These are phyloP conservation scores for Spinellus fusiger DNA, from an alignment of 192 early-diverging fungal species.

Conservation along the genomic window DNA sequence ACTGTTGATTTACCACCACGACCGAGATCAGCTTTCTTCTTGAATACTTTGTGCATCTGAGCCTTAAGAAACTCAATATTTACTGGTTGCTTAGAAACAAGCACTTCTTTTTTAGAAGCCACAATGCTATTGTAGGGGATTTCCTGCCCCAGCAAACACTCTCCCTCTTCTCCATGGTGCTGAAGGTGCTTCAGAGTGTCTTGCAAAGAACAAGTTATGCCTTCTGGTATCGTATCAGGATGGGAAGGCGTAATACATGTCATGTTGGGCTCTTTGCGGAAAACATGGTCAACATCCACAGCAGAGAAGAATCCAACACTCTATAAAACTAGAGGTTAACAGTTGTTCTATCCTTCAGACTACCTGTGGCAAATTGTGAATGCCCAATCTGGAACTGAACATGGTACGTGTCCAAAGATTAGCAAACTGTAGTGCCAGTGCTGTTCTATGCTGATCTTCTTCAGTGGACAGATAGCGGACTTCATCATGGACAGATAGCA, in stretches of 20 bases:
- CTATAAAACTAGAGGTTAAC: not conserved
- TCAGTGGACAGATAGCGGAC: slow-evolving; percentile 82
- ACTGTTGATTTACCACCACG: not conserved
- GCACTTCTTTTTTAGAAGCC: not conserved
- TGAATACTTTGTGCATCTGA: not conserved
- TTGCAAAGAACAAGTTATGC: slow-evolving; percentile 41
- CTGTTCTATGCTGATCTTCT: slow-evolving; percentile 64
- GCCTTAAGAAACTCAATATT: not conserved
- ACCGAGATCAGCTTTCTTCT: too few species aligned
- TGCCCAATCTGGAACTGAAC: slow-evolving; percentile 82
- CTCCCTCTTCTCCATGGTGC: not conserved
- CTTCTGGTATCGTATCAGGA: slow-evolving; percentile 44
- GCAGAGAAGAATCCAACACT: slow-evolving; percentile 89
- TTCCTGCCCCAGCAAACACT: not conserved
- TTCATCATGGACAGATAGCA: slow-evolving; percentile 94
- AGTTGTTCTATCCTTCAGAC: not conserved
- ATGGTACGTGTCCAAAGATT: slow-evolving; percentile 90
- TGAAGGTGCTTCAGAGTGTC: slow-evolving; percentile 23
- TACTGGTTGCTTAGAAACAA: not conserved
- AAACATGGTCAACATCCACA: slow-evolving; percentile 86
- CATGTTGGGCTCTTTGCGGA: slow-evolving; percentile 90
- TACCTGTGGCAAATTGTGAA: slow-evolving; percentile 81
- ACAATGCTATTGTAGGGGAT: not conserved
- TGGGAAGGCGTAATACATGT: slow-evolving; percentile 85
- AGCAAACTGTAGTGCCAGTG: slow-evolving; percentile 82